A percentile compares a stretch with the other conserved stretches of the same genome.
Conservation (phyloP, 1,284 basidiomycete genomes). For the Xerocomus minutiporus region DNA sequence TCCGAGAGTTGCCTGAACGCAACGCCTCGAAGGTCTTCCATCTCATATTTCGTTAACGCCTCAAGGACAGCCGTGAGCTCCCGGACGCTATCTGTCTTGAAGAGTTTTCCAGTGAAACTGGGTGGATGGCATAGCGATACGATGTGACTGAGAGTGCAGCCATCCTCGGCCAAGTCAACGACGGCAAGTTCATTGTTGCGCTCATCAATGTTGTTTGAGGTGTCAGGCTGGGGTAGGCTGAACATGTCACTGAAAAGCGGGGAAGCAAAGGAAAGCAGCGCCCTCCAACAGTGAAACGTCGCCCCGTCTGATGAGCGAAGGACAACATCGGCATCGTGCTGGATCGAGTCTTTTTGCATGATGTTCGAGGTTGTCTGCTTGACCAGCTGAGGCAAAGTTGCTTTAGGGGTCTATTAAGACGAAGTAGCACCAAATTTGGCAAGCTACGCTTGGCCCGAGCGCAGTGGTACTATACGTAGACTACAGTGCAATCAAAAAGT, state of each 20-base stretch:
- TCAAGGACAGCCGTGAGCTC: constrained; percentile 12
- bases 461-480: no score
- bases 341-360: constrained; percentile 9
- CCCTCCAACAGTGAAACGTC: constrained; percentile 25
- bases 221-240: constrained; percentile 16
- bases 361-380: not conserved
- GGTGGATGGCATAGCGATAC: constrained; percentile 30
- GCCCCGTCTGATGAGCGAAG: constrained; percentile 27
- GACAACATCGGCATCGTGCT: constrained; percentile 23
- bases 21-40: constrained; percentile 6
- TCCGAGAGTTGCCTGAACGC: constrained; percentile 6
- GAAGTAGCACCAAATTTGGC: no score
- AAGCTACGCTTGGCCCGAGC: no score
- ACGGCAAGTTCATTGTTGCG: constrained; percentile 12
- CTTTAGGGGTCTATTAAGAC: not conserved
- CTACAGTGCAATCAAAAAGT: no score
- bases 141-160: constrained; percentile 22
- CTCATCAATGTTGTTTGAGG: not conserved
- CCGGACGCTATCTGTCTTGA: not conserved
- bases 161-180: constrained; percentile 28
- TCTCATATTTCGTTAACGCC: constrained; percentile 21
- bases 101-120: not conserved
- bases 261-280: constrained; percentile 25
- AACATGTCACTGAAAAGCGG: constrained; percentile 31
- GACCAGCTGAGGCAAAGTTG: not conserved